These are phyloP conservation scores for Talaromyces sp. DNA, from an alignment of 2,329 filamentous ascomycete species.

Conservation along the genomic window DNA sequence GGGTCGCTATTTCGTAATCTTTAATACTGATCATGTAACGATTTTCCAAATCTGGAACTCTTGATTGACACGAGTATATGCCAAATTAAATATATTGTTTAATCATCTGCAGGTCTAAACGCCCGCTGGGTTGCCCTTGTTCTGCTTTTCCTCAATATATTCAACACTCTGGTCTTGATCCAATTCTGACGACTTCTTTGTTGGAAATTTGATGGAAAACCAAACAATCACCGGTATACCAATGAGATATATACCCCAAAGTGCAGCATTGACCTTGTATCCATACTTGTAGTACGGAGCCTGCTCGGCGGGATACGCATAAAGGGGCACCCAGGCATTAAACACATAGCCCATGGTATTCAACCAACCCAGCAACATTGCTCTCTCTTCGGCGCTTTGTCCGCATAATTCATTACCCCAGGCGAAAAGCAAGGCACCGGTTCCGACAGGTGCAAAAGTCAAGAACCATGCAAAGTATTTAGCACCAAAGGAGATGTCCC, in stretches of 20 bases:
- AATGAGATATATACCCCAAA: conserved; percentile 10
- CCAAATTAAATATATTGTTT: no score
- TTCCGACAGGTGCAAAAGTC: conserved; percentile 8
- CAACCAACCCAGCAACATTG: conserved; percentile 8
- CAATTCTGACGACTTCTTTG: no score
- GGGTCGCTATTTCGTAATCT: no score
- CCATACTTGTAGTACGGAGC: conserved; percentile 10
- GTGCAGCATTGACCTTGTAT: conserved; percentile 11
- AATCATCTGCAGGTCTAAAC: no score
- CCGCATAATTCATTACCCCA: conserved; percentile 11
- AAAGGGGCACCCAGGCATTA: conserved; percentile 10
- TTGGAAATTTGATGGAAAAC: conserved; percentile 8
- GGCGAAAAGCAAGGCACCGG: conserved; percentile 9
- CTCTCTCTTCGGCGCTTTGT: conserved; percentile 9
- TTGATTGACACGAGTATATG: no score
- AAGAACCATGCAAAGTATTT: conserved; percentile 12
- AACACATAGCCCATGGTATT: conserved; percentile 11
- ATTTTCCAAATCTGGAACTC: no score
- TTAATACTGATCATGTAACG: no score
- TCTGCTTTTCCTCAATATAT: no score
- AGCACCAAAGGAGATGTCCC: conserved; percentile 9
- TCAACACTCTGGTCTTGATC: no score
- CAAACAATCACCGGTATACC: conserved; percentile 11
- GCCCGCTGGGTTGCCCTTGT: no score
- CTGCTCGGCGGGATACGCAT: conserved; percentile 9